These are phyloP conservation scores for Lizonia empirigonia DNA, from an alignment of 2,329 filamentous ascomycete species.

Conservation along the genomic window DNA sequence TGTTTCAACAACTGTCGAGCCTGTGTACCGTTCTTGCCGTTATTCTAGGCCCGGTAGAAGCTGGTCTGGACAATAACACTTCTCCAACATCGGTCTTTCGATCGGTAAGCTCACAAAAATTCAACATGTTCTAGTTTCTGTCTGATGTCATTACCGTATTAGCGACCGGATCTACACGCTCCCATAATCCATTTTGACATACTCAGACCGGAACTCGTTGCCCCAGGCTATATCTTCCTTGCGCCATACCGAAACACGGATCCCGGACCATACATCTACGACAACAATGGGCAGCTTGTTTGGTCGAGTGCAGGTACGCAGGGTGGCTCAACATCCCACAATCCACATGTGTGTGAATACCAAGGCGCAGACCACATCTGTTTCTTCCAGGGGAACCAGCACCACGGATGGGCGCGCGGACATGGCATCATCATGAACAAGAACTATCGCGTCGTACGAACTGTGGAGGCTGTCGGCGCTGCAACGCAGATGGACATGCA, in stretches of 20 bases:
- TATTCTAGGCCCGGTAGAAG: not conserved
- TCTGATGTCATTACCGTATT: slow-evolving; percentile 8
- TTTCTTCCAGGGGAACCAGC: slow-evolving; percentile 13
- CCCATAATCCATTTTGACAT: slow-evolving; percentile 14
- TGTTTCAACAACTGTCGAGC: slow-evolving; percentile 11
- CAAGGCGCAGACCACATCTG: slow-evolving; percentile 14
- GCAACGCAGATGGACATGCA: slow-evolving; percentile 15
- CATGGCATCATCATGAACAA: slow-evolving; percentile 13
- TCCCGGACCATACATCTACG: slow-evolving; percentile 14
- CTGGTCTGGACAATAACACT: slow-evolving; percentile 10
- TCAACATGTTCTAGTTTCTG: not conserved
- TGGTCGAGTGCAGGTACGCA: slow-evolving; percentile 12
- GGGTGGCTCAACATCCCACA: slow-evolving; percentile 14
- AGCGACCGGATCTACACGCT: slow-evolving; percentile 16
- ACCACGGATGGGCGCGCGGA: slow-evolving; percentile 13
- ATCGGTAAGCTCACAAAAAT: slow-evolving; percentile 5
- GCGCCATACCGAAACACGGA: slow-evolving; percentile 10
- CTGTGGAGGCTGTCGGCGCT: slow-evolving; percentile 10
- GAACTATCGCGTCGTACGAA: slow-evolving; percentile 5
- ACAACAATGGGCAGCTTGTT: slow-evolving; percentile 10
- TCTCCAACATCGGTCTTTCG: slow-evolving; percentile 11
- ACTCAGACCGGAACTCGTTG: slow-evolving; percentile 8
- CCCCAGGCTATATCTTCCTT: slow-evolving; percentile 14
- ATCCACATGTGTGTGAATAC: slow-evolving; percentile 13
- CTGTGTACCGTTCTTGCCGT: slow-evolving; percentile 1